Conservation (phyloP, 495 filamentous ascomycete genomes). For the Tuber microsphaerosporum region DNA sequence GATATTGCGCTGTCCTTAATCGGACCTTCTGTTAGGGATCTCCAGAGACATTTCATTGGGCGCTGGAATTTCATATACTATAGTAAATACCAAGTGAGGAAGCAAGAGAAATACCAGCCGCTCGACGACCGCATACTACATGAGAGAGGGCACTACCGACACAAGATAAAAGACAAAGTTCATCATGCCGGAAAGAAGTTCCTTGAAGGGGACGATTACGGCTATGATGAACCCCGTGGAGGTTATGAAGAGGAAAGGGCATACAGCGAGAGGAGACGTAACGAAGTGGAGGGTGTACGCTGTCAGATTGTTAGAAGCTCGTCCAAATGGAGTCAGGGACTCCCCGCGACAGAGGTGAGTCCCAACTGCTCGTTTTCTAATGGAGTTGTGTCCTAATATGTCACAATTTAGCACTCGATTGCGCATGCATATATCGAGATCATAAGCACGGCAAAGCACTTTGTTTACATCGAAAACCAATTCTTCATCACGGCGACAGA, state of each 20-base stretch:
- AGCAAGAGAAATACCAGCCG: slow-evolving; percentile 55
- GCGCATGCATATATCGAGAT: slow-evolving; percentile 78
- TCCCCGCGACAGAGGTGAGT: slow-evolving; percentile 25
- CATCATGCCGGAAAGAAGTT: slow-evolving; percentile 22
- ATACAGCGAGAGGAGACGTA: slow-evolving; percentile 2
- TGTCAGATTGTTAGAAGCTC: slow-evolving; percentile 59
- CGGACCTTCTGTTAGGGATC: slow-evolving; percentile 72
- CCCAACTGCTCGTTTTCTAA: slow-evolving; percentile 9
- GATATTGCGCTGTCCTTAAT: slow-evolving; percentile 75
- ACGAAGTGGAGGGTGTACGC: slow-evolving; percentile 48
- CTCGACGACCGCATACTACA: slow-evolving; percentile 42
- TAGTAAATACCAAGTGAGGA: slow-evolving; percentile 66
- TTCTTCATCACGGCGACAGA: slow-evolving; percentile 94
- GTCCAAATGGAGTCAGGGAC: slow-evolving; percentile 44
- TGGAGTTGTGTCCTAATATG: slow-evolving; percentile 47
- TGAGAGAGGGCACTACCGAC: slow-evolving; percentile 29
- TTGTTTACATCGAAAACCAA: slow-evolving; percentile 93
- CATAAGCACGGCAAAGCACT: slow-evolving; percentile 74
- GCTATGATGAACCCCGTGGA: slow-evolving; percentile 20
- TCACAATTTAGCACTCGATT: slow-evolving; percentile 59
- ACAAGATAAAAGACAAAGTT: slow-evolving; percentile 31
- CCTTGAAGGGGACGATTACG: slow-evolving; percentile 15
- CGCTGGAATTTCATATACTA: slow-evolving; percentile 91
- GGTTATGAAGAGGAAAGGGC: slow-evolving; percentile 22
- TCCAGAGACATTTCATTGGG: slow-evolving; percentile 72